Base-by-base conservation (phyloP, 257 asterid genomes). In the Petunia axillaris region DNA sequence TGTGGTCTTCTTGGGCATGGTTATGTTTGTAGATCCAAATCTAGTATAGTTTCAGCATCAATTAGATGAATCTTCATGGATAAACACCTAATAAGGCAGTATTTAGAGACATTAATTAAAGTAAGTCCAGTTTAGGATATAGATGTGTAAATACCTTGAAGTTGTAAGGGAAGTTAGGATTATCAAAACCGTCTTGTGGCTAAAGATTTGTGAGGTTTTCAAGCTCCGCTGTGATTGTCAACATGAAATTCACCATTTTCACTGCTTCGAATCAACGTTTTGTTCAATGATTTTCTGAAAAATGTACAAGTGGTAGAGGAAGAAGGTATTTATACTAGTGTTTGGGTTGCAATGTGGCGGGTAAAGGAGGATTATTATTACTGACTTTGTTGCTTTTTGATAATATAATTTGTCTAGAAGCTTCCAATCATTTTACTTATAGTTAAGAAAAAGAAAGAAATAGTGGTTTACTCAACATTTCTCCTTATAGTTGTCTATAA, bases 101-200 rank as follows among this genome's bases (percentile, higher is more conserved):
- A 25, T 25, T 25, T 25, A 25, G 25, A 25, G 25, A 25, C 25
- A 25, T 25, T 25, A 25, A 25, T 25, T 25, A 25, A 25, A 25
- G 25, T 10, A 11, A 48, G 36, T 3, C 1, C 11, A 71, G 13
- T 35, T 3, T 25, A 35, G 5, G 35, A 10, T 48, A 25, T 6
- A 70, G 6, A 35, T 2, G 44, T 44, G 44, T 10, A 54, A 16
- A 64, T 50, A 91, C 98, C 94, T 94, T 92, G 87, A 91, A 86
- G 89, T 85, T 82, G 89, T 83, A 94, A 52, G 89, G 64, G 92
- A 90, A 87, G 90, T 84, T 87, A 74, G 92, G 90, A 81, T 94
- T 93, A 78, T 89, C 89, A 68, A 92, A 89, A 36, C 98, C 98
- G 75, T 85, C 98, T 59, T 89, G 91, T 70, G 97, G 98, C 89